Conservation (phyloP, 176 grass and related monocot species). For the sorghum (Sorghum bicolor) region DNA sequence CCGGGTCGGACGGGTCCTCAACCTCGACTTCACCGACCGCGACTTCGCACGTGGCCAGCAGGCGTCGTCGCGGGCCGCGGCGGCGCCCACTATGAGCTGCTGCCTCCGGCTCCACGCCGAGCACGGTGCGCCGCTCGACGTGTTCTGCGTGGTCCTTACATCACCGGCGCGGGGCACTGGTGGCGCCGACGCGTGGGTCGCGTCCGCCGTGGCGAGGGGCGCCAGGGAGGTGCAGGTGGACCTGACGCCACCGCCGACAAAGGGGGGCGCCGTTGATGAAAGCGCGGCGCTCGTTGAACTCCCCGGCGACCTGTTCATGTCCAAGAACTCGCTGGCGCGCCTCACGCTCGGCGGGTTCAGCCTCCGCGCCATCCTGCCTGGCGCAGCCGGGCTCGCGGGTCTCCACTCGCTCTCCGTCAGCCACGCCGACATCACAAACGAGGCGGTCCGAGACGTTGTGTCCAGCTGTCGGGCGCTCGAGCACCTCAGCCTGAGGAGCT, state of each 20-base stretch:
- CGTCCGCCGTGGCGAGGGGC: constrained; percentile 28
- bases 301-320: constrained; percentile 13
- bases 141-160: constrained; percentile 24
- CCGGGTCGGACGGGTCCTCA: too few relatives aligned
- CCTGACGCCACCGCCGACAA: constrained; percentile 5
- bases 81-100: too few relatives aligned
- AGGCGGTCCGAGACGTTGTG: constrained; percentile 20
- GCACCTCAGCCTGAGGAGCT: constrained; percentile 45
- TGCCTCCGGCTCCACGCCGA: too few relatives aligned
- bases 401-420: constrained; percentile 40
- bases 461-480: constrained; percentile 27
- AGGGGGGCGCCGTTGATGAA: background rate
- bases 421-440: constrained; percentile 24
- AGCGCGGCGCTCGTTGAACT: constrained; percentile 15
- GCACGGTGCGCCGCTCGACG: constrained; percentile 38
- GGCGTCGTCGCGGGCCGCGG: too few relatives aligned
- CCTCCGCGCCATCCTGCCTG: background rate
- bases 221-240: constrained; percentile 45
- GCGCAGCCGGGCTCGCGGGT: background rate
- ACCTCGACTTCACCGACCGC: too few relatives aligned
- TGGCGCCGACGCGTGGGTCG: constrained; percentile 33
- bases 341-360: constrained; percentile 38
- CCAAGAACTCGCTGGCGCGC: constrained; percentile 23
- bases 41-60: too few relatives aligned
- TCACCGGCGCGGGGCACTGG: background rate